These are phyloP conservation scores for Talaromyces amestolkiae DNA, from an alignment of 2,329 filamentous ascomycete genomes.

Conservation along the genomic window DNA sequence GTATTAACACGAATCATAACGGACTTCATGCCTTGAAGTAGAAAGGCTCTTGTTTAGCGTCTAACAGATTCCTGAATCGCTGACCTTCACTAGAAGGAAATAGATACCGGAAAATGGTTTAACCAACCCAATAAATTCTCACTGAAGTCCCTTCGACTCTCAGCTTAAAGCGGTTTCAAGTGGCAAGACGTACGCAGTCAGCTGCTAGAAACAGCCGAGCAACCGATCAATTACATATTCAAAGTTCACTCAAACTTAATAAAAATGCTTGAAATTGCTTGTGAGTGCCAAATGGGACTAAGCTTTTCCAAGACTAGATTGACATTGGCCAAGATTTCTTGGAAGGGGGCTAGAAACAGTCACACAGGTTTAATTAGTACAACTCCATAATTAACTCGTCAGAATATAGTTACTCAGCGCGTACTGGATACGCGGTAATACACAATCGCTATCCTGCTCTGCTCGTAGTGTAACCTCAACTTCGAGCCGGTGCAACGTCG, in stretches of 20 bases:
- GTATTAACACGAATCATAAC: background rate
- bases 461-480: constrained; percentile 5
- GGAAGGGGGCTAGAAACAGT: constrained; percentile 1
- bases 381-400: background rate
- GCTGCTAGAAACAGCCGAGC: background rate
- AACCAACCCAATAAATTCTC: background rate
- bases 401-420: background rate
- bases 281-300: constrained; percentile 1
- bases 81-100: background rate
- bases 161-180: background rate
- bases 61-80: background rate
- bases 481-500: constrained; percentile 11
- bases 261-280: background rate
- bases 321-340: background rate
- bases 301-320: constrained; percentile 12
- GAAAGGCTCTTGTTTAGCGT: background rate
- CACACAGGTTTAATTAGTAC: background rate
- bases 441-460: background rate
- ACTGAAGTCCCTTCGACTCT: background rate
- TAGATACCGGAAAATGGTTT: background rate
- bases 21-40: background rate
- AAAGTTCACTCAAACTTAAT: background rate
- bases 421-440: background rate
- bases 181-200: background rate
- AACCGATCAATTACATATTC: background rate